phyloP scores from a whole-genome alignment of 202 grass and related monocot species.

The Zizania palustris region DNA sequence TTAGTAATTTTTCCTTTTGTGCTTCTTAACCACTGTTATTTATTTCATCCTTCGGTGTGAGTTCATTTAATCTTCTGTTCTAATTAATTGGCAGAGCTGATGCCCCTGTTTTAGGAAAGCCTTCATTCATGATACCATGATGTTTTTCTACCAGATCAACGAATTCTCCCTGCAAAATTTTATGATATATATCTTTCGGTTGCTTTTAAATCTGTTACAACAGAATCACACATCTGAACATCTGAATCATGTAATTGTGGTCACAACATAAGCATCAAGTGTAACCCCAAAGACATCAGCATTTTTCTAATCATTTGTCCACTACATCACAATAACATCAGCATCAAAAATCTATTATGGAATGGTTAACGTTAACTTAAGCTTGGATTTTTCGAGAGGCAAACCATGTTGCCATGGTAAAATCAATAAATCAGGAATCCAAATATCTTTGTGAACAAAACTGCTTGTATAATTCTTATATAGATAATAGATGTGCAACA shows the following conservation, averaged over 20 bases:
- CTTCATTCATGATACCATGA: neutral
- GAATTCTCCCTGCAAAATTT: neutral
- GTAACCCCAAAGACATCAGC: neutral
- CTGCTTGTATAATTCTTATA: constrained; percentile 20
- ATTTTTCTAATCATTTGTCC: neutral
- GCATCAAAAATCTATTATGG: neutral
- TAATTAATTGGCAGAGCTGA: neutral
- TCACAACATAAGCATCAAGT: constrained; percentile 22
- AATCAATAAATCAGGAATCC: constrained; percentile 3
- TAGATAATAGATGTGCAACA: neutral
- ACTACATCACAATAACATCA: neutral
- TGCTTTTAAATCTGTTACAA: constrained; percentile 3
- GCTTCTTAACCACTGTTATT: neutral
- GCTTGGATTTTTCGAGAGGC: neutral
- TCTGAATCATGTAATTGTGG: neutral
- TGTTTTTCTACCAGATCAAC: neutral
- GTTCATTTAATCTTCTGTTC: neutral
- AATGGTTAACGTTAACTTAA: constrained; percentile 20
- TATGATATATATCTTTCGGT: neutral
- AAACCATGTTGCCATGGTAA: neutral
- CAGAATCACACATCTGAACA: neutral
- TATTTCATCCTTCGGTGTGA: neutral
- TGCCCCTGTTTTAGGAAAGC: neutral
- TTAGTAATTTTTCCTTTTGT: neutral
- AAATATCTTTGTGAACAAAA: neutral